Percentiles rank a stretch among this genome's conserved stretches.
phyloP scores from a whole-genome alignment of 108 stramenopile species.

The Mayamaea pseudoterrestris region DNA sequence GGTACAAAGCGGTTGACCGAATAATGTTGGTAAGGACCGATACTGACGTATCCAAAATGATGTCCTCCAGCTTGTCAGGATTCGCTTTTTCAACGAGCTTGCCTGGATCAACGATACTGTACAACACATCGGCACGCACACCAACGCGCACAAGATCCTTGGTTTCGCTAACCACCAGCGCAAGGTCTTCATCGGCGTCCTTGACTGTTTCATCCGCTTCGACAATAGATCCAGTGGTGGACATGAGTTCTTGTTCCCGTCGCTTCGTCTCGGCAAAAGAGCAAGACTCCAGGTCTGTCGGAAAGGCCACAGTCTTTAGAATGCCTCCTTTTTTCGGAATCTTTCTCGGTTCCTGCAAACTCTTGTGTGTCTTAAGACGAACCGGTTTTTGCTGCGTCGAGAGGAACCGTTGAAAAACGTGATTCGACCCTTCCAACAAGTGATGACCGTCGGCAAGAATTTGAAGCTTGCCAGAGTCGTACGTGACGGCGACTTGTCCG shows the following conservation, averaged over 20 bases:
- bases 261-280: no score
- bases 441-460: constrained; percentile 13
- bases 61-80: constrained; percentile 17
- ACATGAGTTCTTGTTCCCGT: constrained; percentile 1
- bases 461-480: constrained; percentile 14
- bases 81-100: constrained; percentile 18
- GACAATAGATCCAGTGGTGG: background rate
- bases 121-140: constrained; percentile 25
- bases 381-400: constrained; percentile 15
- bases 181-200: constrained; percentile 13
- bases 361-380: no score
- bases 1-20: constrained; percentile 18
- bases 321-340: no score
- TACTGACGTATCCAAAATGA: constrained; percentile 23
- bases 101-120: constrained; percentile 23
- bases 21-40: constrained; percentile 27
- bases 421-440: constrained; percentile 7
- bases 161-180: constrained; percentile 23
- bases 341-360: no score
- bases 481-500: constrained; percentile 17
- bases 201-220: background rate
- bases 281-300: no score
- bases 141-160: constrained; percentile 30
- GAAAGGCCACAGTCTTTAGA: no score
- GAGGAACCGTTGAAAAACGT: constrained; percentile 17